A percentile compares a stretch with the other conserved stretches of the same genome.
Conservation (phyloP, 1,139 yeast genomes). For the Scheffersomyces parashehatae region DNA sequence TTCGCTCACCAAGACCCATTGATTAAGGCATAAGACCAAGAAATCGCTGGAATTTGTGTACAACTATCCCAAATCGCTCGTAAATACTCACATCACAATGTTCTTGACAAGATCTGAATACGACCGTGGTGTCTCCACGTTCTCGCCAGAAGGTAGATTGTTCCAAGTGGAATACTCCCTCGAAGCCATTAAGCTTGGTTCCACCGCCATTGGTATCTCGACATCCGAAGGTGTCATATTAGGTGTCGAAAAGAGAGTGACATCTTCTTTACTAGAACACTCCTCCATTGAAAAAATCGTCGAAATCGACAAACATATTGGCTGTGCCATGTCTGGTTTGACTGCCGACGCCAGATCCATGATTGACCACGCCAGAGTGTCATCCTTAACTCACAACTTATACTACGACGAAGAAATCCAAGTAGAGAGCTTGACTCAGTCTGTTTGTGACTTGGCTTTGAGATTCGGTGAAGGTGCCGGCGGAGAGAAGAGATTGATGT, state of each 20-base stretch:
- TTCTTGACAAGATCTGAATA: conserved; percentile 98
- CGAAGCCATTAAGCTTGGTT: conserved; percentile 95
- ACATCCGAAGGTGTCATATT: conserved; percentile 96
- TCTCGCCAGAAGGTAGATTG: conserved; percentile 97
- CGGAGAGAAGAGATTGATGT: conserved; percentile 96
- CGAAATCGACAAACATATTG: conserved; percentile 91
- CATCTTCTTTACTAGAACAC: conserved; percentile 87
- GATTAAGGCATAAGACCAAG: no score
- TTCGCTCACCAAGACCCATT: no score
- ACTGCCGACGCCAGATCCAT: conserved; percentile 98
- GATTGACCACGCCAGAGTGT: conserved; percentile 97
- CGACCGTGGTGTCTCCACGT: conserved; percentile 97
- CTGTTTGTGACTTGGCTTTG: conserved; percentile 94
- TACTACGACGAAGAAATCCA: conserved; percentile 91
- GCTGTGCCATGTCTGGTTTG: conserved; percentile 98
- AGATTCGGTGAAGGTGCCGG: conserved; percentile 98
- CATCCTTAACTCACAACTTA: conserved; percentile 84
- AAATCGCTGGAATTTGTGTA: no score
- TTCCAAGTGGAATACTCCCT: conserved; percentile 98
- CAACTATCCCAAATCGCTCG: conserved; percentile 1
- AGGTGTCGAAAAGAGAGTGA: conserved; percentile 96
- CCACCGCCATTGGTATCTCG: conserved; percentile 96
- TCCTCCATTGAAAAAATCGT: conserved; percentile 95
- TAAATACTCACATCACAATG: conserved; percentile 43
- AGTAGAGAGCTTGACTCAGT: conserved; percentile 92